Evolutionary conservation across 73 alveolate genomes (phyloP), one percentile per base, ranked within the genome.

Genomic region (Paramecium sonneborni): DNA sequence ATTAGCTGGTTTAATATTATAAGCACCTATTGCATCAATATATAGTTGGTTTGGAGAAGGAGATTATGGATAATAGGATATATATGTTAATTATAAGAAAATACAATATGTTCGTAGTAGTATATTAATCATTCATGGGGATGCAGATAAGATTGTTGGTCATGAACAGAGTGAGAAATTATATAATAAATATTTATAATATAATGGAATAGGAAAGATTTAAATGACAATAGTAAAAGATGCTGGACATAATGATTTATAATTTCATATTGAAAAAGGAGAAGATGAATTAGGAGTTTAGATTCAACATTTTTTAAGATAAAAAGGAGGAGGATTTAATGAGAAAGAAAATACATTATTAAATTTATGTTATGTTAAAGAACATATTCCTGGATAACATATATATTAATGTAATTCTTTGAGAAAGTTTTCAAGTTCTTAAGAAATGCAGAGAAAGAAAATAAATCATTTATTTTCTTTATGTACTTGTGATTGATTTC

Each of bases 111-210:
- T 79, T 43, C 46, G 55, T 8, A 24, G 70, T 6, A 38, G 14
- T 21, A 79, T 79, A 41, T 79, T 79, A 46, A 23, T 79, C 15
- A 41, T 79, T 38, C 90, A 79, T 44, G 90, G 90, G 18, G 72
- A 30, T 23, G n/a, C 69, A 41, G 90, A 79, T 44, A 34, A 79
- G 15, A 44, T 79, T 11, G 55, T 79, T 3, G 55, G 43, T 43
- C 28, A 20, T 26, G 18, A 44, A 44, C 38, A 79, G 24, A 41
- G 90, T n/a, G 70, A 41, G n/a, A 32, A 1, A 6, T 24, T 79
- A 32, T 46, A 43, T 18, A 62, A 79, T 24, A 79, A 79, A 23
- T 79, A 43, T 44, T 24, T 38, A 14, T 5, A 38, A 46, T 8
- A 24, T 9, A 72, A 72, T 72, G 32, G n/a, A 72, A 72, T 21